Evolutionary conservation across 192 early-diverging fungal genomes (phyloP).

Genomic region (Backusella sp.): DNA sequence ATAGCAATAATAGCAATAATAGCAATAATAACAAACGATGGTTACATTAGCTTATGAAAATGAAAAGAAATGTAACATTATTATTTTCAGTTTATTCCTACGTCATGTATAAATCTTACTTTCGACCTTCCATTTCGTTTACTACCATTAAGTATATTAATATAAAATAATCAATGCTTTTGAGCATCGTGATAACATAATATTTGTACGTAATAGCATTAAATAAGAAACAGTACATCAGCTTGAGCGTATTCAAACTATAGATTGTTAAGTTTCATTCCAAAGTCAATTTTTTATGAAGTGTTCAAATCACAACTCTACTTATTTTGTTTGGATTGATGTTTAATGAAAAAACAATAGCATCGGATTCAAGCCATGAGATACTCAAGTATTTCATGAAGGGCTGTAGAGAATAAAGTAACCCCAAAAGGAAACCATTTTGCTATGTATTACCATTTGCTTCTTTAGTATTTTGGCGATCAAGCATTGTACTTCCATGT

Average conservation of each 20-base stretch:
- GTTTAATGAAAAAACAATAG: neutral
- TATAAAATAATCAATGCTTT: neutral
- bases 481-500: neutral
- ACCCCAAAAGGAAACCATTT: neutral
- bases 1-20: neutral
- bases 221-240: neutral
- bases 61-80: neutral
- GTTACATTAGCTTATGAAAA: neutral
- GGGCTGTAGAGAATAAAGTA: neutral
- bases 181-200: neutral
- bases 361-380: neutral
- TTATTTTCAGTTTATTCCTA: neutral
- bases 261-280: neutral
- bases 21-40: neutral
- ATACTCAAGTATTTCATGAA: neutral
- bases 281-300: neutral
- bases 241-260: neutral
- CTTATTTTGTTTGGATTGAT: neutral
- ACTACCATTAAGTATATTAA: neutral
- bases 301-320: neutral
- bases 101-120: neutral
- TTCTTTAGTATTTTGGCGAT: neutral
- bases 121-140: neutral
- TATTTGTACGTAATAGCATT: neutral
- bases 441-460: neutral